Conservation (phyloP, 2,329 filamentous ascomycete species). For the Coniochaeta sp. region DNA sequence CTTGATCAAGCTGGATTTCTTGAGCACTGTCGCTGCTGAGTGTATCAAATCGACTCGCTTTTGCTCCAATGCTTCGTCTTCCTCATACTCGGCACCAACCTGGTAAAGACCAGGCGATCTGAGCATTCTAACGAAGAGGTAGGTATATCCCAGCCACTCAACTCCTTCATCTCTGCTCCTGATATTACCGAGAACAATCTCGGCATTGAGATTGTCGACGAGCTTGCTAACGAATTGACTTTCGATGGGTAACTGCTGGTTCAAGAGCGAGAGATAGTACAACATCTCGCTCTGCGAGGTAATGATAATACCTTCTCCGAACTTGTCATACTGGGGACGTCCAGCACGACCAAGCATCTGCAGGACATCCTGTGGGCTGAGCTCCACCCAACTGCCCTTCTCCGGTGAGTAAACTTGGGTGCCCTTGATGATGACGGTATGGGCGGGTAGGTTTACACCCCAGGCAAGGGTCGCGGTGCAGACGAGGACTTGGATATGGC, state of each 20-base stretch:
- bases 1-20: slow-evolving; percentile 82
- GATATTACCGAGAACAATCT: slow-evolving; percentile 90
- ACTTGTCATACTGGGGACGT: slow-evolving; percentile 93
- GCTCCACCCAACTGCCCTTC: slow-evolving; percentile 96
- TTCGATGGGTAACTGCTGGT: slow-evolving; percentile 95
- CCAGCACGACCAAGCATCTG: slow-evolving; percentile 98
- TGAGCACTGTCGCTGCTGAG: slow-evolving; percentile 79
- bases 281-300: slow-evolving; percentile 92
- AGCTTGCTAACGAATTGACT: slow-evolving; percentile 90
- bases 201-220: slow-evolving; percentile 93
- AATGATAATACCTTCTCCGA: slow-evolving; percentile 97
- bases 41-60: slow-evolving; percentile 97
- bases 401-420: slow-evolving; percentile 97
- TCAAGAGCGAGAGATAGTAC: slow-evolving; percentile 93
- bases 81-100: slow-evolving; percentile 90
- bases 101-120: slow-evolving; percentile 91
- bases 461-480: slow-evolving; percentile 97
- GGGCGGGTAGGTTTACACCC: slow-evolving; percentile 96
- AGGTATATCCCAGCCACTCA: slow-evolving; percentile 98
- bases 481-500: slow-evolving; percentile 88
- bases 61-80: slow-evolving; percentile 86
- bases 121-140: slow-evolving; percentile 96
- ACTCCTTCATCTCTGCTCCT: slow-evolving; percentile 89
- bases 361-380: slow-evolving; percentile 93
- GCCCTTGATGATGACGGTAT: slow-evolving; percentile 98